Percentiles rank a stretch among this genome's conserved stretches.
Evolutionary conservation across 768 basidiomycete genomes (phyloP).

Genomic region (Rhodotorula kratochvilovae): DNA sequence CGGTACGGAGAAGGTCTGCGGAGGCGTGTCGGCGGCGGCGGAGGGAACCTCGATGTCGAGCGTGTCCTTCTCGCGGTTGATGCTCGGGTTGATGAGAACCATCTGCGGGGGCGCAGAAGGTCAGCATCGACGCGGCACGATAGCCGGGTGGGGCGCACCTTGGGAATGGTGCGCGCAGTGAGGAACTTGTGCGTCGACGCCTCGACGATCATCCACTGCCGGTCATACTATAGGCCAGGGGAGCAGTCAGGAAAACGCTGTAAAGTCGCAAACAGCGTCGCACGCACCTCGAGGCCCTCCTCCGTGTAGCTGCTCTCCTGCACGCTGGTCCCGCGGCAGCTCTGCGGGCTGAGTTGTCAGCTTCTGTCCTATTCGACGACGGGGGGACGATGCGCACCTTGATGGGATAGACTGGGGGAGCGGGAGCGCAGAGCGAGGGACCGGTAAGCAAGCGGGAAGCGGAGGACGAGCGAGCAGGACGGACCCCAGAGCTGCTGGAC

Average conservation of each 20-base stretch:
- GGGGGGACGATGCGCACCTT: background rate
- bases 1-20: conserved; percentile 8
- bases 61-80: conserved; percentile 7
- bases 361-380: background rate
- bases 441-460: background rate
- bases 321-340: conserved; percentile 16
- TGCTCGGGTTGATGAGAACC: conserved; percentile 31
- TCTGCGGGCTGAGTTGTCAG: background rate
- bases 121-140: rapidly evolving
- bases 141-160: background rate
- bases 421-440: no score
- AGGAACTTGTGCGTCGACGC: conserved; percentile 27
- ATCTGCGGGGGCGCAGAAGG: conserved; percentile 5
- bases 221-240: conserved; percentile 15
- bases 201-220: conserved; percentile 40
- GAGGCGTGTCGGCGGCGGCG: background rate
- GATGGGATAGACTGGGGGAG: conserved; percentile 24
- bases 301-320: conserved; percentile 1
- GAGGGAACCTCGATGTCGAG: conserved; percentile 33
- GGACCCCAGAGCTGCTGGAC: conserved; percentile 31
- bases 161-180: conserved; percentile 35
- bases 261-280: no score
- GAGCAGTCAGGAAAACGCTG: no score
- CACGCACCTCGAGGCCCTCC: conserved; percentile 23
- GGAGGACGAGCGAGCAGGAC: background rate